These are phyloP conservation scores for Pistacia integerrima DNA, from an alignment of 345 rosid genomes.

Conservation along the genomic window DNA sequence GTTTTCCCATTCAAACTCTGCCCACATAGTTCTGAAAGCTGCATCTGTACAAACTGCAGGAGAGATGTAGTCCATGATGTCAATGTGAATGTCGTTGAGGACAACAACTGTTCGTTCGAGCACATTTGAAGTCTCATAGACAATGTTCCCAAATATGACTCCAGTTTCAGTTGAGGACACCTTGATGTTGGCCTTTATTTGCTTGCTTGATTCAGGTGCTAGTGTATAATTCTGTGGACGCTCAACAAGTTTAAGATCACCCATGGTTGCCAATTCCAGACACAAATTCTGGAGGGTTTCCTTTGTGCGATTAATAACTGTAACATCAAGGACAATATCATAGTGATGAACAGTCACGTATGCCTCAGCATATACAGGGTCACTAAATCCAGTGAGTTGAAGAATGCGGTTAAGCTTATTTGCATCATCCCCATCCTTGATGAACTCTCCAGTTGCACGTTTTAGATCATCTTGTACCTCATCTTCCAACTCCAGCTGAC, in stretches of 20 bases:
- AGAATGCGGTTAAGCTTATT: constrained; percentile 96
- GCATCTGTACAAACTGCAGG: constrained; percentile 89
- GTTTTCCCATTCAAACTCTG: constrained; percentile 99
- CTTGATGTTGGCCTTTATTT: constrained; percentile 98
- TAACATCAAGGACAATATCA: constrained; percentile 94
- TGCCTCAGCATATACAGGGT: constrained; percentile 99
- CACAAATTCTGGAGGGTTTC: constrained; percentile 98
- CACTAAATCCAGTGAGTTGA: constrained; percentile 98
- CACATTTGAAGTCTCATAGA: constrained; percentile 91
- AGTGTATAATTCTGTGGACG: constrained; percentile 96
- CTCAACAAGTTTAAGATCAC: constrained; percentile 98
- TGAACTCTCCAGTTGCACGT: constrained; percentile 98
- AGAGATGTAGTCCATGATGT: constrained; percentile 96
- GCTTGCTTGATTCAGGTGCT: constrained; percentile 93
- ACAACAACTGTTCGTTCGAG: constrained; percentile 85
- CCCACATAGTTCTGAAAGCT: constrained; percentile 98
- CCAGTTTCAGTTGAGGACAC: constrained; percentile 99
- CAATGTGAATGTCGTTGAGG: constrained; percentile 92
- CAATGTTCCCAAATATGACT: constrained; percentile 96
- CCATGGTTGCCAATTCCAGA: constrained; percentile 98
- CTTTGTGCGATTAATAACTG: constrained; percentile 93
- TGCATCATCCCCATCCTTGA: constrained; percentile 90
- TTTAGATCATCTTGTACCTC: constrained; percentile 96
- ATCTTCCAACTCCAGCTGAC: constrained; percentile 99
- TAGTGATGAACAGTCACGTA: constrained; percentile 96